phyloP scores from a whole-genome alignment of 345 rosid species.

The Gossypium arboreum region DNA sequence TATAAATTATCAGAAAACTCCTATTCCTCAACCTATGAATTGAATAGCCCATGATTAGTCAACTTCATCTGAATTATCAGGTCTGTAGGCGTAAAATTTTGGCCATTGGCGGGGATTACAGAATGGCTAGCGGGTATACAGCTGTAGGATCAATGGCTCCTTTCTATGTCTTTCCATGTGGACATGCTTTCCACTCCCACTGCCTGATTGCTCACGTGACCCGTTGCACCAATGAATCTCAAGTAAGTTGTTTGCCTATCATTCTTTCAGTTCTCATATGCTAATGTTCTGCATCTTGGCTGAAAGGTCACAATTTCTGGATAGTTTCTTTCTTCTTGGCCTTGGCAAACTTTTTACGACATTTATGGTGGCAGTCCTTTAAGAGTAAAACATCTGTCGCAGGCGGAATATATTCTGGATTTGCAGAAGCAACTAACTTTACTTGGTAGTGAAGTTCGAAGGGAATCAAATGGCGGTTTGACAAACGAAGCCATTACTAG shows the following conservation, averaged over 20 bases:
- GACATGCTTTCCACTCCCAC: constrained; percentile 86
- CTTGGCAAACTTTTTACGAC: not conserved
- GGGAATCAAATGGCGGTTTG: constrained; percentile 55
- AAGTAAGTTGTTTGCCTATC: constrained; percentile 33
- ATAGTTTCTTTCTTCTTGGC: constrained; percentile 1
- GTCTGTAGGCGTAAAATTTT: constrained; percentile 80
- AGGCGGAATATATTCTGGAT: constrained; percentile 82
- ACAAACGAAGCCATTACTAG: constrained; percentile 58
- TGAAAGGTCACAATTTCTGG: constrained; percentile 5
- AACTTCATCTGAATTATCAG: constrained; percentile 34
- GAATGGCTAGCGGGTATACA: constrained; percentile 64
- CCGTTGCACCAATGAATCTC: constrained; percentile 48
- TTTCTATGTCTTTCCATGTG: constrained; percentile 93
- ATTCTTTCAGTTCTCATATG: constrained; percentile 13
- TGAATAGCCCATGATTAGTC: not conserved
- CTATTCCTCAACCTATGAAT: not conserved
- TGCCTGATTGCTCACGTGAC: constrained; percentile 85
- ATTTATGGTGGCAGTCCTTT: not conserved
- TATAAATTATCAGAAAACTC: not conserved
- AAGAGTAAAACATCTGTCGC: constrained; percentile 22
- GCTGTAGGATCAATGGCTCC: constrained; percentile 90
- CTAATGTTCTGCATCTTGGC: not conserved
- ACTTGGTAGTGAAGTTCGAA: constrained; percentile 64
- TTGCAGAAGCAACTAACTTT: constrained; percentile 90
- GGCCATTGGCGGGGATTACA: constrained; percentile 57